Percentiles rank a stretch among this genome's conserved stretches.
These are phyloP conservation scores for Sarcodon sp. DNA, from an alignment of 768 basidiomycete species.

Conservation along the genomic window DNA sequence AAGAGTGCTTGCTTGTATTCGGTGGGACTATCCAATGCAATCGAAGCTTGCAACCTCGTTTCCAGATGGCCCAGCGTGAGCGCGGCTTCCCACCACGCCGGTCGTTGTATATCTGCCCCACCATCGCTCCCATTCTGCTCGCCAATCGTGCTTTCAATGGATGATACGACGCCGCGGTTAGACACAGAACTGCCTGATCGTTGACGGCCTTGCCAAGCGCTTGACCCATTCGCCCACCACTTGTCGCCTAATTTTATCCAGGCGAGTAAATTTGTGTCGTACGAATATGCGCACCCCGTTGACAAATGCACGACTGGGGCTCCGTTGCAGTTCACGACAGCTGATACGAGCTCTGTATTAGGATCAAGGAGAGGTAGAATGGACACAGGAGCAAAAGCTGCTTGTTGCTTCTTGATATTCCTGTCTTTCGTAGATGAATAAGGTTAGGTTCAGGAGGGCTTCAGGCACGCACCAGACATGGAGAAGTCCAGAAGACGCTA, in stretches of 20 bases:
- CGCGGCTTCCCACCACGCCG: conserved; percentile 75
- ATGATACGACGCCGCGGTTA: conserved; percentile 39
- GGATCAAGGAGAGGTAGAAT: conserved; percentile 49
- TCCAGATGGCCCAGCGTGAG: conserved; percentile 86
- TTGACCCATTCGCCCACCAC: conserved; percentile 81
- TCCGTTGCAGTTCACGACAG: conserved; percentile 67
- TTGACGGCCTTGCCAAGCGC: conserved; percentile 69
- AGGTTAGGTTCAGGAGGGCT: neutral
- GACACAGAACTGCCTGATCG: conserved; percentile 26
- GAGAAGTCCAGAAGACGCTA: conserved; percentile 65
- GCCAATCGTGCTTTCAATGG: conserved; percentile 18
- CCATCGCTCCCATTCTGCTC: conserved; percentile 11
- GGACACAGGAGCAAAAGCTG: conserved; percentile 54
- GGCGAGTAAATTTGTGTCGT: conserved; percentile 48
- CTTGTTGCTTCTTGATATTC: conserved; percentile 58
- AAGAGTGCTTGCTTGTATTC: conserved; percentile 75
- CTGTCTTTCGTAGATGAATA: conserved; percentile 22
- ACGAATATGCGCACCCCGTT: conserved; percentile 69
- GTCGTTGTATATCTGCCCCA: conserved; percentile 24
- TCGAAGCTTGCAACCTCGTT: conserved; percentile 63
- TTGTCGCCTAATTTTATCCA: conserved; percentile 71
- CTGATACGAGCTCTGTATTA: conserved; percentile 49
- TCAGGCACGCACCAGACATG: conserved; percentile 50
- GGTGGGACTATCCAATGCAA: conserved; percentile 61
- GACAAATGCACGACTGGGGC: conserved; percentile 66